Conservation (phyloP, 495 filamentous ascomycete species). For the Thozetella sp. region DNA sequence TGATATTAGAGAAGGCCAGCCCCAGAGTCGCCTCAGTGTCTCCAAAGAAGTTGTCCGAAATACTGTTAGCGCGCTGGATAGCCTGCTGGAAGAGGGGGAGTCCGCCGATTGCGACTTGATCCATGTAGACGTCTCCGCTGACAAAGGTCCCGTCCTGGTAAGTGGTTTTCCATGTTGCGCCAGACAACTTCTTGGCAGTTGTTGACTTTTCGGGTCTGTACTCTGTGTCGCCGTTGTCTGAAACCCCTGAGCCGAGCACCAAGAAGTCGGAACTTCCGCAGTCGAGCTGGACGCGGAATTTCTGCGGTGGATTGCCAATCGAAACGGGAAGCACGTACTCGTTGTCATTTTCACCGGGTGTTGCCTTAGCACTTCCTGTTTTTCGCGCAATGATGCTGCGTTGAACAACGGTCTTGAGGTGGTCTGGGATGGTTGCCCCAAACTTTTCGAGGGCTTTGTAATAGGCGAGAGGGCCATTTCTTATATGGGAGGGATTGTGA, state of each 20-base stretch:
- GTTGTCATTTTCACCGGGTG: constrained; percentile 57
- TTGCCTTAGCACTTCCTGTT: constrained; percentile 45
- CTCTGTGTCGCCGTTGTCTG: constrained; percentile 49
- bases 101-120: constrained; percentile 68
- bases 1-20: constrained; percentile 70
- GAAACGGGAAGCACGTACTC: constrained; percentile 71
- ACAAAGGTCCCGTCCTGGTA: constrained; percentile 75
- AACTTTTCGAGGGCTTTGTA: neutral
- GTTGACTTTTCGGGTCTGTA: constrained; percentile 55
- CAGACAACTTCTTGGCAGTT: constrained; percentile 50
- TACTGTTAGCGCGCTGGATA: constrained; percentile 65
- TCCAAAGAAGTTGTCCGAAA: constrained; percentile 60
- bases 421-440: neutral
- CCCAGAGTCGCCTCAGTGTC: constrained; percentile 77
- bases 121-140: constrained; percentile 67
- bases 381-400: constrained; percentile 34
- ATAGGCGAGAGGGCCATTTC: neutral
- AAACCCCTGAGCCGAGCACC: constrained; percentile 36
- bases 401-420: constrained; percentile 25
- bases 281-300: constrained; percentile 70
- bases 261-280: constrained; percentile 79
- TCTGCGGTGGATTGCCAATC: constrained; percentile 59
- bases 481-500: neutral
- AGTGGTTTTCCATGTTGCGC: constrained; percentile 63
- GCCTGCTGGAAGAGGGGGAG: constrained; percentile 66